A percentile compares a stretch with the other conserved stretches of the same genome.
Evolutionary conservation across 1,139 yeast genomes (phyloP).

Genomic region (Candida albicans): DNA sequence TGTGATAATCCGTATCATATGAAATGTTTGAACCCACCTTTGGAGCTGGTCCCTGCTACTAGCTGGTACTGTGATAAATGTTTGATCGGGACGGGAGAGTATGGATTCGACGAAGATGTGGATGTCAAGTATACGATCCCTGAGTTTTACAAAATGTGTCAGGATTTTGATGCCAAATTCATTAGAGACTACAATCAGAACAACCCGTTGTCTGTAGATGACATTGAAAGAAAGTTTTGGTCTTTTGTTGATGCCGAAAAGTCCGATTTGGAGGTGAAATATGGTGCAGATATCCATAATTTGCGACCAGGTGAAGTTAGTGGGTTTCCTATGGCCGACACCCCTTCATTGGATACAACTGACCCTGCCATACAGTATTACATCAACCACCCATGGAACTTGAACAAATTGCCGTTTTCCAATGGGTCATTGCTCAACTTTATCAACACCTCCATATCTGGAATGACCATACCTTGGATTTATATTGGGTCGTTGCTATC

Average conservation of each 20-base stretch:
- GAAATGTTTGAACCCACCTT: constrained; percentile 58
- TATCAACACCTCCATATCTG: constrained; percentile 63
- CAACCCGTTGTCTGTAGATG: constrained; percentile 36
- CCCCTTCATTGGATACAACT: constrained; percentile 23
- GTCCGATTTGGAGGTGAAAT: constrained; percentile 55
- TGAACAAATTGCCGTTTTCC: constrained; percentile 66
- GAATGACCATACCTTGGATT: constrained; percentile 84
- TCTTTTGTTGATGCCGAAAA: constrained; percentile 45
- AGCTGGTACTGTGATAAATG: constrained; percentile 85
- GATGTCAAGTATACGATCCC: constrained; percentile 54
- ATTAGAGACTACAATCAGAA: constrained; percentile 26
- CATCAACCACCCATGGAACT: constrained; percentile 61
- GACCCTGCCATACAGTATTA: constrained; percentile 33
- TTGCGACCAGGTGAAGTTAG: constrained; percentile 59
- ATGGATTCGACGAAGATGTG: constrained; percentile 78
- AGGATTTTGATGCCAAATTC: constrained; percentile 48
- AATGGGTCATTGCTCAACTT: constrained; percentile 62
- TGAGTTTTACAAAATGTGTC: constrained; percentile 64
- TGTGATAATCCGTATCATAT: constrained; percentile 71
- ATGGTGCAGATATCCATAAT: constrained; percentile 80
- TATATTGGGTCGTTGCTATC: constrained; percentile 73
- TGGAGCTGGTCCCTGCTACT: constrained; percentile 50
- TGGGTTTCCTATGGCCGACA: constrained; percentile 58
- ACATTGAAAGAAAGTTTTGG: constrained; percentile 65
- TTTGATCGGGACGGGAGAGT: constrained; percentile 81